Base-by-base conservation (phyloP, 176 grass and related monocot genomes). In the Areca catechu region DNA sequence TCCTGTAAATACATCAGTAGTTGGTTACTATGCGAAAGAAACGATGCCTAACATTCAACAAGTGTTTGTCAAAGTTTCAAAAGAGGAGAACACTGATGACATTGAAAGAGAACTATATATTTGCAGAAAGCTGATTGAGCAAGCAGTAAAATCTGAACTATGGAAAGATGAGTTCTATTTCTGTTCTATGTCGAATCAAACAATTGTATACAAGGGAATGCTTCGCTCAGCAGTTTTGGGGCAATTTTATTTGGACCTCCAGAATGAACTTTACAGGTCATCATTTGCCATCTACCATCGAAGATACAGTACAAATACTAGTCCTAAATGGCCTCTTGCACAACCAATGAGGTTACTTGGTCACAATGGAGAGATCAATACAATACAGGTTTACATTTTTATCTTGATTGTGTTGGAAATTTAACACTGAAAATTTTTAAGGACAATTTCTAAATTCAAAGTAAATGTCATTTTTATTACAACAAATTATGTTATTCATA, bases 291-390 rank as follows among this genome's bases (percentile, higher is more conserved):
- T 98, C 74, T 98, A 98, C 58, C 93, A 98, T 66, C 80, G 93
- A 61, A 92, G 93, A 78, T 98, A 89, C 66, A 98, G 93, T 80
- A 98, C 93, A 49, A 98, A 98, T 76, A 98, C 93, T 47, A 98
- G 70, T 62, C 93, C 93, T 64, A 85, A 88, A 75, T 98, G 93
- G 93, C 88, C 94, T 73, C 87, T 98, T 85, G 94, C 94, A 19
- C 94, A 98, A 75, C 94, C 94, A 54, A 98, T 98, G 94, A 86
- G 94, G 65, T 74, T 98, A 49, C 84, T 98, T 73, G 94, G 94
- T 76, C 94, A 98, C 75, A 98, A 98, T 58, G 94, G 94, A 80
- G 94, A 98, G 67, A 98, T 98, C 59, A 98, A 98, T 69, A 98
- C 94, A 57, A 98, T 98, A 85, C 94, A 98, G 88, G 94, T 98